phyloP scores from a whole-genome alignment of 495 filamentous ascomycete species.

The Aspergillus ostianus region DNA sequence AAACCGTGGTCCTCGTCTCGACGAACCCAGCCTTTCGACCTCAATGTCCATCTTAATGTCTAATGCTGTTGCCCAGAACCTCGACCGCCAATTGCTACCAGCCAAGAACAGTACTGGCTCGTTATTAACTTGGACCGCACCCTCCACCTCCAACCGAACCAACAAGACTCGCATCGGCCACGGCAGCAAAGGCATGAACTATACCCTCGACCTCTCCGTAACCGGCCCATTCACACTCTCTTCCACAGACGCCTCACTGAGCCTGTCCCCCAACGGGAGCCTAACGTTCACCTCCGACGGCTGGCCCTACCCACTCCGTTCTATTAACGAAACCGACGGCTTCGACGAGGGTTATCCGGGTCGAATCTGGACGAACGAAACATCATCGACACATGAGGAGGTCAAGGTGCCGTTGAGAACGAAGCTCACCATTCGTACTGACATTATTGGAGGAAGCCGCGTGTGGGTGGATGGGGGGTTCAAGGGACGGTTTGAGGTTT shows the following conservation, averaged over 20 bases:
- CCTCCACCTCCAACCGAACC: neutral
- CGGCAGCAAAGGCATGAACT: slow-evolving; percentile 54
- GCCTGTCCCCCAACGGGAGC: slow-evolving; percentile 25
- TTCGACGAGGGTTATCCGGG: slow-evolving; percentile 27
- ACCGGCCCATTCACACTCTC: slow-evolving; percentile 43
- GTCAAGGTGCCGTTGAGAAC: slow-evolving; percentile 16
- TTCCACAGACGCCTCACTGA: slow-evolving; percentile 35
- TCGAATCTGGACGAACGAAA: slow-evolving; percentile 33
- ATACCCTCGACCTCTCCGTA: slow-evolving; percentile 40
- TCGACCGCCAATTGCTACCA: slow-evolving; percentile 38
- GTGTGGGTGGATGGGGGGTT: slow-evolving; percentile 48
- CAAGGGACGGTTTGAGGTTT: slow-evolving; percentile 52
- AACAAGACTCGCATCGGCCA: slow-evolving; percentile 22
- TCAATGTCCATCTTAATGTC: slow-evolving; percentile 37
- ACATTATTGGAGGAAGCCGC: slow-evolving; percentile 40
- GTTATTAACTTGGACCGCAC: slow-evolving; percentile 10
- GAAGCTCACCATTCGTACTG: slow-evolving; percentile 35
- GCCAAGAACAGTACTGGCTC: neutral
- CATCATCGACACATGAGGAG: slow-evolving; percentile 28
- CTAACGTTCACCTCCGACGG: slow-evolving; percentile 47
- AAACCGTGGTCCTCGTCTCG: slow-evolving; percentile 32
- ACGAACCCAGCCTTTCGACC: slow-evolving; percentile 20
- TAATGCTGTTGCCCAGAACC: slow-evolving; percentile 47
- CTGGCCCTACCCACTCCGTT: slow-evolving; percentile 52
- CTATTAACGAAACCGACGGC: slow-evolving; percentile 27